phyloP scores from a whole-genome alignment of 352 stramenopile genomes.

The Globisporangium nodosum region DNA sequence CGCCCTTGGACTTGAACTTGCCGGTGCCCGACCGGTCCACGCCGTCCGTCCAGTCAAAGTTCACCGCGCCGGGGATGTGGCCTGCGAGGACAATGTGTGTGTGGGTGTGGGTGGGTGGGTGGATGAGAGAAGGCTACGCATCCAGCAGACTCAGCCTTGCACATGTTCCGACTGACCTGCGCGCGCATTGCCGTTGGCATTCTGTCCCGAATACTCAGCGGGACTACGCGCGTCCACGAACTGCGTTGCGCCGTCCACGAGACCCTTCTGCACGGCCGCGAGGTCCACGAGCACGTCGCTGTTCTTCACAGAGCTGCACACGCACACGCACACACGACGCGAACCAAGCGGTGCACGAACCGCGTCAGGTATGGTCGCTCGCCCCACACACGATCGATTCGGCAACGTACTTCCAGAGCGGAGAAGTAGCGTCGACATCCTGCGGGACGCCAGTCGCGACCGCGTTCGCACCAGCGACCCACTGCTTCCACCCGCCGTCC shows the following conservation, averaged over 20 bases:
- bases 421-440: background rate
- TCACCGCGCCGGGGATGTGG: constrained; percentile 59
- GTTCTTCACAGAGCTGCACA: background rate
- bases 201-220: constrained; percentile 30
- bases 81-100: constrained; percentile 14
- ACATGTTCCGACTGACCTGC: constrained; percentile 10
- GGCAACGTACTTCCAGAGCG: constrained; percentile 10
- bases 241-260: constrained; percentile 16
- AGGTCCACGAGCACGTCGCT: constrained; percentile 22
- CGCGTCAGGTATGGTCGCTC: too few species aligned
- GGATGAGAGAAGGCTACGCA: too few species aligned
- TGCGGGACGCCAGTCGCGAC: constrained; percentile 16
- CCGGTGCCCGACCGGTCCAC: constrained; percentile 42
- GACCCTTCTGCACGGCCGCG: constrained; percentile 23
- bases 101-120: background rate
- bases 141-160: too few species aligned
- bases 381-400: too few species aligned
- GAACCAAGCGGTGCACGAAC: too few species aligned
- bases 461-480: constrained; percentile 38
- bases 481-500: constrained; percentile 67
- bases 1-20: constrained; percentile 51
- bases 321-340: too few species aligned
- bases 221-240: constrained; percentile 36
- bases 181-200: constrained; percentile 33
- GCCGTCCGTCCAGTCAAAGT: constrained; percentile 69